Base-by-base conservation (phyloP, 331 rosid species). In the Dryas integrifolia region DNA sequence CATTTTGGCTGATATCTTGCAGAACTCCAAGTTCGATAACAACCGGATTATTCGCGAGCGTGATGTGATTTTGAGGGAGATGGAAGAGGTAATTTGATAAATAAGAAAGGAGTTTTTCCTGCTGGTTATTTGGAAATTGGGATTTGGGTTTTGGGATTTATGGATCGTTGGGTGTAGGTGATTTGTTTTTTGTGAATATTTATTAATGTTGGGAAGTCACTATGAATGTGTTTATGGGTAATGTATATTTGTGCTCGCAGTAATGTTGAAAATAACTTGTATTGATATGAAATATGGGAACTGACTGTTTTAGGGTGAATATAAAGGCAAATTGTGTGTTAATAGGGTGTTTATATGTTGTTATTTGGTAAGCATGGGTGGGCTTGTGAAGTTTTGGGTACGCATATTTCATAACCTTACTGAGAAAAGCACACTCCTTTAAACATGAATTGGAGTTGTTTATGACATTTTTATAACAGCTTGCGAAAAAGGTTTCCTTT, bases 21-120 rank as follows among this genome's bases (percentile, higher is more conserved):
- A 91, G 96, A 94, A 94, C 58, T 94, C 98, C 0, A 82, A 76
- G 70, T 94, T 94, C 11, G 96, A 91, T 4, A 92, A 88, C 41
- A 74, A 85, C 18, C 74, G 97, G 7, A 94, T 94, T 6, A 82
- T 80, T 58, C 85, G 96, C 18, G 97, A 94, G 82, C 86, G 98
- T 2, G 97, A 89, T 9, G 97, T 94, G 45, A 94, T 94, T 77
- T 89, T 91, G 24, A 82, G 96, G 83, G 98, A 94, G 65, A 91
- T 94, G 98, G 97, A 94, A 44, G 98, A 94, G 98, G 98, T 94
- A 84, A 56, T 49, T 10, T 67, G 4, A 3, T 67, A 40, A 38
- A 44, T 45, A 45, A 3, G 0, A 15, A 1, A 60, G 50, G 35
- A 2, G 3, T 1, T 30, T 30, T 30, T 30, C 35, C 35, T 30